Evolutionary conservation across 768 basidiomycete genomes (phyloP), one percentile per base, ranked within the genome.

Genomic region (Boletellus sp.): DNA sequence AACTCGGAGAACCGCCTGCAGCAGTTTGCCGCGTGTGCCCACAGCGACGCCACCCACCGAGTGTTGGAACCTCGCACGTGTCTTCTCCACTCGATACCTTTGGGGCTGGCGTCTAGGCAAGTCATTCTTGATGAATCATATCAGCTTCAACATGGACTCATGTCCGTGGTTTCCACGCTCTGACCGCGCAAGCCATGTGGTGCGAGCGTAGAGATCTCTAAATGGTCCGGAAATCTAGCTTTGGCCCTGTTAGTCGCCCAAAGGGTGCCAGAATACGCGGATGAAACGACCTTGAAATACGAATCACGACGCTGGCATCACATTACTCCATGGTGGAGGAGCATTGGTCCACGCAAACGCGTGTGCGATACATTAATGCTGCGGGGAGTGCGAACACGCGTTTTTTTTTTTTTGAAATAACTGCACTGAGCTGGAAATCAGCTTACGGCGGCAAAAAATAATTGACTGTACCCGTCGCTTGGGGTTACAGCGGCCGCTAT

Each of bases 101-200:
- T 66, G 49, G 79, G 67, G 23, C 76, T 81, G 3, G 72, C 71
- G 45, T 81, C 73, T 20, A 85, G 66, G 56, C 83, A 84, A n/a
- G 64, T 59, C 56, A 77, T 73, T 19, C 72, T 10, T 68, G n/a
- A 83, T 79, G 15, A 72, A 7, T 70, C 3, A 62, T 66, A 59
- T 85, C 84, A 11, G 83, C 75, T 65, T 85, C 83, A 42, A 85
- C 80, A 61, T 81, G 83, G n/a, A 83, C 82, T 16, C 75, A 83
- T 84, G 13, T 72, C 69, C 24, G 83, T 85, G 36, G 73, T 73
- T 56, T 78, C 74, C 42, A 84, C 69, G 56, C 81, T 83, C 59
- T 82, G 77, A 34, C 72, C 28, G 63, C 52, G 85, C 76, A 17
- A 85, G 68, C 44, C 74, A 73, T 23, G 70, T 70, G 4, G 83